Evolutionary conservation across 2,329 filamentous ascomycete genomes (phyloP).

Genomic region (Clonostachys rhizophaga): DNA sequence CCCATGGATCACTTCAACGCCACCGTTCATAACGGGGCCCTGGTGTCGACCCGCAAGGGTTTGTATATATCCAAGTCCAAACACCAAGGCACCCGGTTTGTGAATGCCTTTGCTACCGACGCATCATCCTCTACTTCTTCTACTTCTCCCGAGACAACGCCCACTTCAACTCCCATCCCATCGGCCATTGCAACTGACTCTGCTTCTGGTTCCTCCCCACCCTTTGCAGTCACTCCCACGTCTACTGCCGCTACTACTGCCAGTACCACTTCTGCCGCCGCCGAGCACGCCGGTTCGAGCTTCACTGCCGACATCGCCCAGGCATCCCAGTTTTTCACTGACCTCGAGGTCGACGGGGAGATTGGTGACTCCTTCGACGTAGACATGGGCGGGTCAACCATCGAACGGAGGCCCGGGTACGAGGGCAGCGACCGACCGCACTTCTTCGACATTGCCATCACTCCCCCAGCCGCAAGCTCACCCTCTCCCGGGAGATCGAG

Average conservation of each 20-base stretch:
- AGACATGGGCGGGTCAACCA: neutral
- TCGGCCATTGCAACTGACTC: neutral
- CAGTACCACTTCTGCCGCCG: neutral
- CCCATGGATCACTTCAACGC: slow-evolving; percentile 40
- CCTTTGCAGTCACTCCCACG: neutral
- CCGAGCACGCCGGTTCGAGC: neutral
- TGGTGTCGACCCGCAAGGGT: slow-evolving; percentile 29
- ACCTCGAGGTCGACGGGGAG: neutral
- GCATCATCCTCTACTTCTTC: slow-evolving; percentile 1
- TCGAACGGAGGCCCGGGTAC: too few species aligned
- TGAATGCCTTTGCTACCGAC: slow-evolving; percentile 19
- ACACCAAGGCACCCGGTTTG: slow-evolving; percentile 30
- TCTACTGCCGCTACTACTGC: neutral
- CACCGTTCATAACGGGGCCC: slow-evolving; percentile 25
- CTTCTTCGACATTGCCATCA: neutral
- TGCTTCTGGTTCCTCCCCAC: neutral
- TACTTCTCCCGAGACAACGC: neutral
- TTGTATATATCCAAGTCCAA: slow-evolving; percentile 32
- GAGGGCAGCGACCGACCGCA: neutral
- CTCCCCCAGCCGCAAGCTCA: neutral
- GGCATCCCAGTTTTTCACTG: neutral
- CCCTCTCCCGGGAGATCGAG: too few species aligned
- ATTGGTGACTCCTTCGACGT: neutral
- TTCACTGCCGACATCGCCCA: neutral
- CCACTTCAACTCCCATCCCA: neutral